Conservation (phyloP, 1,284 basidiomycete genomes). For the Cryptococcus sp. region DNA sequence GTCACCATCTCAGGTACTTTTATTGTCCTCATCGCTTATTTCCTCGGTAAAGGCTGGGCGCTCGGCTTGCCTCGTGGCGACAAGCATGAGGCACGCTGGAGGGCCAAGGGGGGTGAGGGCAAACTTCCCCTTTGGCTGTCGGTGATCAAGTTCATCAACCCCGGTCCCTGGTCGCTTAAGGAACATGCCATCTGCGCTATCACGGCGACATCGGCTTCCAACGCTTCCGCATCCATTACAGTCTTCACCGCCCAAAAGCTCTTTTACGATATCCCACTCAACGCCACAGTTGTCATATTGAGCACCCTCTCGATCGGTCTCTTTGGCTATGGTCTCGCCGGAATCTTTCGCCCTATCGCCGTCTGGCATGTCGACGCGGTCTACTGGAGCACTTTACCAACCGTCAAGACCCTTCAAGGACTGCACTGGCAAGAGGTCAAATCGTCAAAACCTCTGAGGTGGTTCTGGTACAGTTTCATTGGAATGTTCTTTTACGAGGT, state of each 20-base stretch:
- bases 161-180: conserved; percentile 64
- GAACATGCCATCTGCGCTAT: conserved; percentile 64
- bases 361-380: conserved; percentile 44
- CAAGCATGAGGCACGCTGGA: conserved; percentile 56
- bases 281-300: conserved; percentile 60
- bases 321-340: conserved; percentile 64
- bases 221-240: conserved; percentile 59
- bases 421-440: conserved; percentile 47
- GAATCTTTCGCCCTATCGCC: conserved; percentile 43
- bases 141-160: conserved; percentile 61
- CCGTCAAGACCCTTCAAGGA: conserved; percentile 36
- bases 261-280: conserved; percentile 63
- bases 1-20: conserved; percentile 63
- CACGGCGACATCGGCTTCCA: conserved; percentile 63
- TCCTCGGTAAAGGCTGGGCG: conserved; percentile 61
- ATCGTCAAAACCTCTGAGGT: conserved; percentile 61
- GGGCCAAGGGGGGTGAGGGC: conserved; percentile 36
- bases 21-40: conserved; percentile 63
- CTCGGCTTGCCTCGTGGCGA: conserved; percentile 37
- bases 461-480: conserved; percentile 61
- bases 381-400: conserved; percentile 38
- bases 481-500: conserved; percentile 29
- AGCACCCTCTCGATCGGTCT: conserved; percentile 67
- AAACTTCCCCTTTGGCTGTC: conserved; percentile 14
- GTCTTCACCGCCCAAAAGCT: conserved; percentile 64